These are phyloP conservation scores for Mucuna pruriens DNA, from an alignment of 306 rosid genomes.

Conservation along the genomic window DNA sequence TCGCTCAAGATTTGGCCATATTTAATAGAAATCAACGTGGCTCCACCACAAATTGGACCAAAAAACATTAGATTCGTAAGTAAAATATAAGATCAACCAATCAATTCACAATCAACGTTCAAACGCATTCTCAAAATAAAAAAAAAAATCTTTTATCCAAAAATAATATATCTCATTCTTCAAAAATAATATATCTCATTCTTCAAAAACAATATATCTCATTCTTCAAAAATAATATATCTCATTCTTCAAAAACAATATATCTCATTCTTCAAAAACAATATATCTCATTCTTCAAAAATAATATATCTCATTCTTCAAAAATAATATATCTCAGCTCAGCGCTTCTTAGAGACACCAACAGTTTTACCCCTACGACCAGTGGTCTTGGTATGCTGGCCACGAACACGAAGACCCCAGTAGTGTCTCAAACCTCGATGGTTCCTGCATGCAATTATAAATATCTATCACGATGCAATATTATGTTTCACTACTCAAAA, in stretches of 20 bases:
- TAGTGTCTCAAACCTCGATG: constrained; percentile 53
- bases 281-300: not conserved
- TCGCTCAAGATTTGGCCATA: not conserved
- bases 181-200: not conserved
- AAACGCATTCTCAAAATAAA: constrained; percentile 27
- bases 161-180: constrained; percentile 19
- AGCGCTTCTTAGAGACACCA: constrained; percentile 93
- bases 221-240: constrained; percentile 8
- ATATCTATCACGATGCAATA: not conserved
- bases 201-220: too few species aligned
- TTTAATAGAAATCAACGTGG: not conserved
- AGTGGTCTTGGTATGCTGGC: constrained; percentile 91
- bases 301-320: constrained; percentile 15
- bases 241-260: too few species aligned
- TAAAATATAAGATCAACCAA: not conserved
- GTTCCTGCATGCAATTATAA: constrained; percentile 35
- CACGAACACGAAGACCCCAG: constrained; percentile 71
- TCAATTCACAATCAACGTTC: not conserved
- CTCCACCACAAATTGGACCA: not conserved
- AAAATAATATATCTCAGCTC: constrained; percentile 30
- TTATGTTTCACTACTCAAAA: not conserved
- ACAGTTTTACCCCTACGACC: constrained; percentile 90
- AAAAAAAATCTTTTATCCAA: too few species aligned
- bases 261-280: constrained; percentile 23
- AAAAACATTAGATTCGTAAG: not conserved